These are phyloP conservation scores for Musa balbisiana DNA, from an alignment of 202 grass and related monocot species.

Conservation along the genomic window DNA sequence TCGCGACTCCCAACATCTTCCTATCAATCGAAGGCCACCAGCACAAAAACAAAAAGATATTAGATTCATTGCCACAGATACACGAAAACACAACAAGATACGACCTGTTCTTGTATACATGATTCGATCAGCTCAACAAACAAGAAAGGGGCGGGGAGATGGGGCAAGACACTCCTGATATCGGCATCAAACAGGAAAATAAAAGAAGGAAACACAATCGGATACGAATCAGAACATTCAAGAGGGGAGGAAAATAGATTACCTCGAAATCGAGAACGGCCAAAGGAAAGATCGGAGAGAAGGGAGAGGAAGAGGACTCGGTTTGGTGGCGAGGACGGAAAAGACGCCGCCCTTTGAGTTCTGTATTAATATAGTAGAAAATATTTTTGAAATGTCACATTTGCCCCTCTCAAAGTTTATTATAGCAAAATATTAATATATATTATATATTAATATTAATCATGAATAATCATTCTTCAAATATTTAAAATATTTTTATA, in stretches of 20 bases:
- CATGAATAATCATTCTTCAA: too few species aligned
- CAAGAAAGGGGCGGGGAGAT: background rate
- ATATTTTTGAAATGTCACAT: too few species aligned
- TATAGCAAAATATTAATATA: too few species aligned
- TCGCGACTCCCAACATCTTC: constrained; percentile 20
- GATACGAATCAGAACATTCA: background rate
- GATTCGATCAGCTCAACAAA: background rate
- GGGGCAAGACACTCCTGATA: background rate
- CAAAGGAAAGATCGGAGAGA: background rate
- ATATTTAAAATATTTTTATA: too few species aligned
- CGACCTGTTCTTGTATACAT: background rate
- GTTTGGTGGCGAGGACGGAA: too few species aligned
- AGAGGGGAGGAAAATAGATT: background rate
- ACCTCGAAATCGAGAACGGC: background rate
- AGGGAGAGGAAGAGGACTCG: background rate
- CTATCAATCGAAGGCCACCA: background rate
- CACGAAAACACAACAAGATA: background rate
- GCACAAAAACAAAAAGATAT: background rate
- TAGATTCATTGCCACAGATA: background rate
- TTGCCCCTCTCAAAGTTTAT: too few species aligned
- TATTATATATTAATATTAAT: too few species aligned
- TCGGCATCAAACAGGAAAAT: background rate
- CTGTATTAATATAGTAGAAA: too few species aligned
- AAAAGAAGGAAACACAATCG: background rate
- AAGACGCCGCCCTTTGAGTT: background rate